Evolutionary conservation across 163 green algal genomes (phyloP).

Genomic region (Trebouxia gelatinosa): DNA sequence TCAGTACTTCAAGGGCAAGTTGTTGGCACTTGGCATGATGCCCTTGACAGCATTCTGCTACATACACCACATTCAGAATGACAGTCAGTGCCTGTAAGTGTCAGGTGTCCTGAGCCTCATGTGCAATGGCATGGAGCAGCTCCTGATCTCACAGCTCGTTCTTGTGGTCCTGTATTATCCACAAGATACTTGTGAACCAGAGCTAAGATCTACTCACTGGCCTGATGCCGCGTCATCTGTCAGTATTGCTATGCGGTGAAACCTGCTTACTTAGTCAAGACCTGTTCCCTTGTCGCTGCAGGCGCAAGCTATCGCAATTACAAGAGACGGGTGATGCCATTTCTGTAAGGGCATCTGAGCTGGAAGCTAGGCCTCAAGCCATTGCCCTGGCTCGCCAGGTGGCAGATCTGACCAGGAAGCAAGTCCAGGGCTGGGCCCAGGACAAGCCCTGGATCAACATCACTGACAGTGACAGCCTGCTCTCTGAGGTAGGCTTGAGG

Average conservation of each 20-base stretch:
- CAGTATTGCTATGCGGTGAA: constrained; percentile 20
- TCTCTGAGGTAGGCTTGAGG: constrained; percentile 53
- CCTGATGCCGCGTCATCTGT: too few relatives aligned
- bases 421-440: constrained; percentile 61
- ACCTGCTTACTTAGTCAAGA: constrained; percentile 11
- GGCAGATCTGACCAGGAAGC: constrained; percentile 48
- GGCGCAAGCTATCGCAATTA: constrained; percentile 62
- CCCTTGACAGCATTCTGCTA: too few relatives aligned
- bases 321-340: constrained; percentile 61
- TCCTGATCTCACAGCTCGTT: too few relatives aligned
- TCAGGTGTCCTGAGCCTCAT: too few relatives aligned
- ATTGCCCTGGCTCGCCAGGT: constrained; percentile 46
- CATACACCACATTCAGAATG: too few relatives aligned
- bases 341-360: constrained; percentile 56
- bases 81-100: too few relatives aligned
- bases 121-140: too few relatives aligned
- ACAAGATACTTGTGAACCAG: too few relatives aligned
- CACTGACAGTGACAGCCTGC: constrained; percentile 59
- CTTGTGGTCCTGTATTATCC: too few relatives aligned
- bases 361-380: constrained; percentile 49
- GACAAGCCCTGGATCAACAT: constrained; percentile 87
- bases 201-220: too few relatives aligned
- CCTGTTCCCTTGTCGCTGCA: constrained; percentile 16
- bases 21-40: too few relatives aligned
- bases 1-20: too few relatives aligned